Evolutionary conservation across 2,329 filamentous ascomycete genomes (phyloP).

Genomic region (Xylariales sp.): DNA sequence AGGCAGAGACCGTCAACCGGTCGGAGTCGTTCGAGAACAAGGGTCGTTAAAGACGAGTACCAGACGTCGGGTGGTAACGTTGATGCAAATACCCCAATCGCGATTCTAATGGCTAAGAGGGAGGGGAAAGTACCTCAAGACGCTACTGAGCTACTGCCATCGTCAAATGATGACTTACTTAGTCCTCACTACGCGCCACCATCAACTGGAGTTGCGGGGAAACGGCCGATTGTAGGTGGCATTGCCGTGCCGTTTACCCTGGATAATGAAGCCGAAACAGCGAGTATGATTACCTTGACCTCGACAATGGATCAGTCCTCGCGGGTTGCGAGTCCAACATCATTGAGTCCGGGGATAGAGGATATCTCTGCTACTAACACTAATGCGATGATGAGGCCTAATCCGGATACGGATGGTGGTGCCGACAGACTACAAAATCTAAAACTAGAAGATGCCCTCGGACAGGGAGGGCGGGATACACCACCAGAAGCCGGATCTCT

Average conservation of each 20-base stretch:
- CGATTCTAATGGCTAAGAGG: conserved; percentile 56
- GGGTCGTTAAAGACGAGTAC: conserved; percentile 63
- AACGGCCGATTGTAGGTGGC: conserved; percentile 74
- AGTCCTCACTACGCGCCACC: conserved; percentile 55
- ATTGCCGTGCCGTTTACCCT: conserved; percentile 80
- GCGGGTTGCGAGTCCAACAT: conserved; percentile 49
- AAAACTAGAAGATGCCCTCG: conserved; percentile 8
- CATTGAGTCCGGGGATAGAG: conserved; percentile 41
- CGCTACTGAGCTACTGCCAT: conserved; percentile 38
- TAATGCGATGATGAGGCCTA: conserved; percentile 14
- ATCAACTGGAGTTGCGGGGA: conserved; percentile 65
- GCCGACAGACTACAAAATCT: conserved; percentile 36
- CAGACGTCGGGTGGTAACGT: conserved; percentile 52
- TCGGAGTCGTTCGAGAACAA: conserved; percentile 57
- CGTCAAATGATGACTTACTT: conserved; percentile 45
- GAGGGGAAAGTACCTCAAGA: conserved; percentile 53
- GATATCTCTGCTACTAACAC: conserved; percentile 29
- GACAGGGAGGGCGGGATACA: conserved; percentile 17
- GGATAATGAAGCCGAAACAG: conserved; percentile 70
- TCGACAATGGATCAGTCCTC: conserved; percentile 54
- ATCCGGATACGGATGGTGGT: conserved; percentile 30
- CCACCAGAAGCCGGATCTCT: conserved; percentile 29
- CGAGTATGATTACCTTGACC: conserved; percentile 76
- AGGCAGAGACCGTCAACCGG: conserved; percentile 41
- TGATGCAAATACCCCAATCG: conserved; percentile 57